Evolutionary conservation across 73 alveolate species (phyloP).

Genomic region (Uronychia binucleata): DNA sequence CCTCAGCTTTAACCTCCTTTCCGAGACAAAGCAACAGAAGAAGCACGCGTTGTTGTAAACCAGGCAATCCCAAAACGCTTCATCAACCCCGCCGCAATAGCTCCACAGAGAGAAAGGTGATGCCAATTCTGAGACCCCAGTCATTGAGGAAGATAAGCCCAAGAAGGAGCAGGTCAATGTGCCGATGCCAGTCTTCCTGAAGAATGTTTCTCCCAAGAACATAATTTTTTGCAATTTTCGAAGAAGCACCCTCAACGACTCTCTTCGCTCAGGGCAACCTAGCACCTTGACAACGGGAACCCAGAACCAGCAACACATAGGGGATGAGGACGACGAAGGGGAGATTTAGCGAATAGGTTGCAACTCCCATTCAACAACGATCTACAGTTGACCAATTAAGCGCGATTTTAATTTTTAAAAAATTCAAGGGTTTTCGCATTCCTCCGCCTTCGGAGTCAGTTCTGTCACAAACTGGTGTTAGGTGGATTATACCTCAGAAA

Average conservation of each 20-base stretch:
- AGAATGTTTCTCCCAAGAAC: neutral
- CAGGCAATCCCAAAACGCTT: no score
- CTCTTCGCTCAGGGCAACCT: no score
- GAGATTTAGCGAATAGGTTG: neutral
- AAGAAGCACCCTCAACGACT: neutral
- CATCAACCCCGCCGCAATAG: no score
- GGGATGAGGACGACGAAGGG: neutral
- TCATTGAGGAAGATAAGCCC: no score
- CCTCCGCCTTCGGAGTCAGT: neutral
- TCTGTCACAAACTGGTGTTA: no score
- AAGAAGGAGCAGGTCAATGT: neutral
- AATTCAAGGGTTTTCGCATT: neutral
- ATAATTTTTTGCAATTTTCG: neutral
- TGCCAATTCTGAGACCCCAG: no score
- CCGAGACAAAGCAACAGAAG: no score
- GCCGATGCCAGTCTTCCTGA: neutral
- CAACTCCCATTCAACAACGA: neutral
- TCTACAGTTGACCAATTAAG: neutral
- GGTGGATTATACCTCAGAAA: conserved; percentile 1
- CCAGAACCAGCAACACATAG: no score
- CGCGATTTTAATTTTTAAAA: no score
- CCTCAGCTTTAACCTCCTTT: no score
- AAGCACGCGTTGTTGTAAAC: no score
- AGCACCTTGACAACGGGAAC: no score
- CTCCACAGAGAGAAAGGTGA: neutral